phyloP scores from a whole-genome alignment of 257 asterid species.

The Ajuga chamaepitys region DNA sequence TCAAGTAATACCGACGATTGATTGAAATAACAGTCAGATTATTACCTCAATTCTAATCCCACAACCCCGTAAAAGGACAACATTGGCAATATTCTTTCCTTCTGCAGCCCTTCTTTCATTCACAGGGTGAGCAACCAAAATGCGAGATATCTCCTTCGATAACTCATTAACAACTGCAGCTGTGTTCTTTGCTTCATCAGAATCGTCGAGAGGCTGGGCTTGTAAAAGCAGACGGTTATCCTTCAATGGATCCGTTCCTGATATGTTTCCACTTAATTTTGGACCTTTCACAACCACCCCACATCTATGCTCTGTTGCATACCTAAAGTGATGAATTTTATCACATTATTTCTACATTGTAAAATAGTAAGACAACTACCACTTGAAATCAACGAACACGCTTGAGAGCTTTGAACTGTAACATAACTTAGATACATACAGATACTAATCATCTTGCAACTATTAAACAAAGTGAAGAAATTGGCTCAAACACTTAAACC shows the following conservation, averaged over 20 bases:
- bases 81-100: conserved; percentile 83
- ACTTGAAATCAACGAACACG: background rate
- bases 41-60: conserved; percentile 96
- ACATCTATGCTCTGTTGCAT: conserved; percentile 99
- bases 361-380: background rate
- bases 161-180: conserved; percentile 81
- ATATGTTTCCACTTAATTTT: conserved; percentile 88
- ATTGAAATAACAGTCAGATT: background rate
- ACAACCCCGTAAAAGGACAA: conserved; percentile 91
- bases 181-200: conserved; percentile 80
- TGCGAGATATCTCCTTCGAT: conserved; percentile 76
- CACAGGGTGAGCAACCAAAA: conserved; percentile 69
- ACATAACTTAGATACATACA: background rate
- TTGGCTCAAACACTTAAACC: too few relatives aligned
- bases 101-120: conserved; percentile 68
- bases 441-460: background rate
- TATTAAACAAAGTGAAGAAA: too few relatives aligned
- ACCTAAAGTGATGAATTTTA: conserved; percentile 36
- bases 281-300: conserved; percentile 99
- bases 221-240: conserved; percentile 78
- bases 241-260: conserved; percentile 95
- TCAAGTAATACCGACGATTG: background rate
- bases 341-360: conserved; percentile 7
- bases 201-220: conserved; percentile 80
- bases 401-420: background rate